Base-by-base conservation (phyloP, 768 basidiomycete species). In the Auriscalpium vulgare region DNA sequence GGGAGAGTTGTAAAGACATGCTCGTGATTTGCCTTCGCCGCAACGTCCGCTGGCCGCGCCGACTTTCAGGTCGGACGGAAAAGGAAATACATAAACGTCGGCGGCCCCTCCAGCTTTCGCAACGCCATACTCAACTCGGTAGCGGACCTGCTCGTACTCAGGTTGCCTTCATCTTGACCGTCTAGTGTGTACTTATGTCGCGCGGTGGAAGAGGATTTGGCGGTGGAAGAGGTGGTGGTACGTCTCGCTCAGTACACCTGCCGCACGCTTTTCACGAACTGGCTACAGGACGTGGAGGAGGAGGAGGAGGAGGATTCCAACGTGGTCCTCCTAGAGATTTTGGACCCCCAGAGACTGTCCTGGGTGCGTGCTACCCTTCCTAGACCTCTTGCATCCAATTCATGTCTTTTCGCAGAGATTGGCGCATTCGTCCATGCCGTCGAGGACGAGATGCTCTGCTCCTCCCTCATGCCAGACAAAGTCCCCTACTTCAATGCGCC, bases 401-500 rank as follows among this genome's bases (percentile, higher is more conserved):
- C 43, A 40, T 35, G 40, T 29, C 45, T 49, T 49, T 57, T 23
- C n/a, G 29, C 63, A 97, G 95, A 97, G 75, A 85, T 95, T 75
- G 94, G 95, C 55, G 75, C 86, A 1, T 97, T 98, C 69, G 68
- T 93, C 36, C 97, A 98, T 68, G 88, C 95, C 13, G 95, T 98
- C 43, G 95, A 99, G 73, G 92, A 91, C 57, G 95, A 99, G 69
- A 98, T 99, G 95, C 79, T 99, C 51, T 99, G 97, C 70, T 78
- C 85, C 8, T 92, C 94, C 4, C 72, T 83, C 17, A 79, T 91
- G 67, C 72, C 86, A 3, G 86, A 95, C 72, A 95, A 91, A 76
- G 93, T 99, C 29, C 97, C 97, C 0, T 95, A 94, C 72, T 99
- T 99, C 82, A 99, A 99, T 70, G 95, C 95, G 0, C 95, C 95